Base-by-base conservation (phyloP, 306 rosid genomes). In the Dicorynia guianensis region DNA sequence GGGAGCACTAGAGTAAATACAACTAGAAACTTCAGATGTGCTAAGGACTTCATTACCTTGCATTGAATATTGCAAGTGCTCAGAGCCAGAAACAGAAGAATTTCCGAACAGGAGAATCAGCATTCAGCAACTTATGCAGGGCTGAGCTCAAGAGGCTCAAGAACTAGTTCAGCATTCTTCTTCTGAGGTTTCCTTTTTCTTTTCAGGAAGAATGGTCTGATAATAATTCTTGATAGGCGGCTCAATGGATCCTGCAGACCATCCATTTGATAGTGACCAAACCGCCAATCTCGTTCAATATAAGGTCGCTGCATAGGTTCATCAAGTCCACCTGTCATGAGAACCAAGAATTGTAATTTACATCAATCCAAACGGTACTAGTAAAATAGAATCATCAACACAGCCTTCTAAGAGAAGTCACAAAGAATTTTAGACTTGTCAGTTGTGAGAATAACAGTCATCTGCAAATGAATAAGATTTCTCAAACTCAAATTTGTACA, bases 221-320 rank as follows among this genome's bases (percentile, higher is more conserved):
- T 78, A 56, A 87, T 19, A 75, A 81, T 81, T 80, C 93, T 90
- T 34, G 77, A 82, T 20, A 92, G 81, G 79, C 90, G 88, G 65
- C 97, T 86, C 76, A 92, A 76, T 35, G 82, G 85, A 80, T 95
- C 99, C 71, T 92, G 93, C 50, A 90, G 91, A 33, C 93, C 97
- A 75, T 95, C 97, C 97, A 95, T 92, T 90, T 92, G 84, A 67
- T 95, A 95, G 83, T 86, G 92, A 43, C 99, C 97, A 75, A 92
- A 95, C 76, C 97, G 93, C 99, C 99, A 95, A 75, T 92, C 99
- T 75, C 93, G 83, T 15, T 85, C 84, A 18, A 87, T 66, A 72
- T 79, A 95, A 50, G 91, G 89, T 74, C 97, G 86, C 81, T 86
- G 85, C 73, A 82, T 59, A 25, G 99, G 97, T 80, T 92, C 89